A percentile compares a stretch with the other conserved stretches of the same genome.
phyloP scores from a whole-genome alignment of 192 early-diverging fungal species.

The Diversispora epigaea region DNA sequence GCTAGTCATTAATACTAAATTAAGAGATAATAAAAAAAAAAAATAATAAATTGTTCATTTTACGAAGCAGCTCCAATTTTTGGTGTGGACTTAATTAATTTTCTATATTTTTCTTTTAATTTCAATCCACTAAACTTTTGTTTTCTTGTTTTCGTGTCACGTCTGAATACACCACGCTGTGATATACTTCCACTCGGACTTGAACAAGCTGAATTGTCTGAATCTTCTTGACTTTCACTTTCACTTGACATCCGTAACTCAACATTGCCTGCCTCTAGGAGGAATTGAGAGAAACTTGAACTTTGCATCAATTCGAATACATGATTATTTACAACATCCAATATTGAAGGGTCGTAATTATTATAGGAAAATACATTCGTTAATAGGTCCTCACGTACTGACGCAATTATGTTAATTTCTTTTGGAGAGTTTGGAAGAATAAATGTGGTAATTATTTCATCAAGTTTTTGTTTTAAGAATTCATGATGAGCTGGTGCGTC shows the following conservation, averaged over 20 bases:
- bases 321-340: constrained; percentile 16
- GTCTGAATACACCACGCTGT: neutral
- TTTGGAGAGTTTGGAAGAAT: constrained; percentile 30
- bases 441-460: constrained; percentile 29
- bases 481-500: constrained; percentile 27
- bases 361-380: constrained; percentile 13
- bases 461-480: constrained; percentile 29
- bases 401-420: constrained; percentile 37
- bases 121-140: constrained; percentile 17
- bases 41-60: too few species aligned
- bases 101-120: constrained; percentile 27
- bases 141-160: neutral
- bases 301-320: constrained; percentile 36
- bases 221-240: constrained; percentile 8
- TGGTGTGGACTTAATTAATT: neutral
- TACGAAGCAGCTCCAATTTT: too few species aligned
- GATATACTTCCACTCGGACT: neutral
- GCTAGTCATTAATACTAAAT: too few species aligned
- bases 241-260: constrained; percentile 22
- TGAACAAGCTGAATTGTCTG: neutral
- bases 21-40: too few species aligned
- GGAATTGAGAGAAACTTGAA: constrained; percentile 15
- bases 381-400: constrained; percentile 24
- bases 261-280: constrained; percentile 5
- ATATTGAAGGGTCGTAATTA: constrained; percentile 36